Conservation (phyloP, 495 filamentous ascomycete genomes). For the Pseudevernia furfuracea region DNA sequence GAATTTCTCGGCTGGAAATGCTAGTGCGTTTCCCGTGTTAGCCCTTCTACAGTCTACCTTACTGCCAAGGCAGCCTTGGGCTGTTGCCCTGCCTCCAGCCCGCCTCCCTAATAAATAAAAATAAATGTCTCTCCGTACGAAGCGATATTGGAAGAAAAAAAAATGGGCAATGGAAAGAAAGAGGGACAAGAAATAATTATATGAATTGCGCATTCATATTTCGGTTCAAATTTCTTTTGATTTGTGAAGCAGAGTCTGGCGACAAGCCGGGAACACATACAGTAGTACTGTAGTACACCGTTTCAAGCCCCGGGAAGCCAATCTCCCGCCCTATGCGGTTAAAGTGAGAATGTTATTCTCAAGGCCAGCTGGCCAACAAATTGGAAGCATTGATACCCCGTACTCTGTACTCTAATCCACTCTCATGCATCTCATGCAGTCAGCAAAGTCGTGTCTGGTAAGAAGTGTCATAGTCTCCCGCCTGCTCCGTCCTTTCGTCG, state of each 20-base stretch:
- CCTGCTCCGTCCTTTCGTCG: neutral
- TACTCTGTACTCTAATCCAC: too few species aligned
- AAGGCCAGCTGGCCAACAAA: neutral
- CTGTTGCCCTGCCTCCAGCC: neutral
- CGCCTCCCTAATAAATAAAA: too few species aligned
- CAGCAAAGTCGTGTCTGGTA: neutral
- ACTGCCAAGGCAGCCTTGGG: neutral
- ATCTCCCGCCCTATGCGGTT: neutral
- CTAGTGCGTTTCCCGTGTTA: neutral
- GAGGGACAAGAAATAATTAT: neutral
- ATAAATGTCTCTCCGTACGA: too few species aligned
- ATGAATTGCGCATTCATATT: neutral
- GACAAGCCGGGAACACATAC: too few species aligned
- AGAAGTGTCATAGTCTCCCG: neutral
- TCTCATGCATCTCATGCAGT: neutral
- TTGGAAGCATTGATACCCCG: too few species aligned
- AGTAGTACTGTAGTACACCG: too few species aligned
- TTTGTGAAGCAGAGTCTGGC: too few species aligned
- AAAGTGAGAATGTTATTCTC: neutral
- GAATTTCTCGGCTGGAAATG: slow-evolving; percentile 2
- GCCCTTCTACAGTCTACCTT: neutral
- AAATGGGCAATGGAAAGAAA: neutral
- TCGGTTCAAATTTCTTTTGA: neutral
- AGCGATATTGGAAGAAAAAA: too few species aligned
- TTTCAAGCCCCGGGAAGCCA: too few species aligned